Percentiles rank a stretch among this genome's conserved stretches.
phyloP scores from a whole-genome alignment of 805 yeast species.

The Yarrowia sp. region DNA sequence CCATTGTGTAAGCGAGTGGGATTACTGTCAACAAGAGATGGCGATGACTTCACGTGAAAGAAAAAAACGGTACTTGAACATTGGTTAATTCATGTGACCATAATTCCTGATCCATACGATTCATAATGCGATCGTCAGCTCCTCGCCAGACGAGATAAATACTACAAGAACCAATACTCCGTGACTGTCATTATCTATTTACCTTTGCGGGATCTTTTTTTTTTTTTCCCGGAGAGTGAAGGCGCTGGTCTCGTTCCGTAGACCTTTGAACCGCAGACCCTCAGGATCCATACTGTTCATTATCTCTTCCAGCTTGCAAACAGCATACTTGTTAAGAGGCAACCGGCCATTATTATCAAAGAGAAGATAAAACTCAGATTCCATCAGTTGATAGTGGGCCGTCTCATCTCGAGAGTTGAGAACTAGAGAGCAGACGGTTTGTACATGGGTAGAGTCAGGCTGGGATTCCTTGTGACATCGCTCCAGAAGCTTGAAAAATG shows the following conservation, averaged over 20 bases:
- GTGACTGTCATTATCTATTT: neutral
- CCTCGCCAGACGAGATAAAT: too few species aligned
- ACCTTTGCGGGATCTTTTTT: too few species aligned
- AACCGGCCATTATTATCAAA: neutral
- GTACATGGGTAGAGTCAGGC: neutral
- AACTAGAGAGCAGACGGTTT: neutral
- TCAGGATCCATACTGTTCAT: neutral
- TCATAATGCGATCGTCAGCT: too few species aligned
- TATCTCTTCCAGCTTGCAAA: neutral
- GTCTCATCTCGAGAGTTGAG: constrained; percentile 8
- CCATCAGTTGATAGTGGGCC: neutral
- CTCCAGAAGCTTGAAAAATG: neutral
- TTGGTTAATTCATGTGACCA: too few species aligned
- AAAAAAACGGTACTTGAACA: too few species aligned
- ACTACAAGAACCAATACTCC: too few species aligned
- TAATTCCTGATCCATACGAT: too few species aligned
- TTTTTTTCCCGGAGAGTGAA: too few species aligned
- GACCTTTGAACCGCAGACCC: neutral
- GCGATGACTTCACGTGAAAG: too few species aligned
- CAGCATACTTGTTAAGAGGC: neutral
- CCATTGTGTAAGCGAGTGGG: neutral
- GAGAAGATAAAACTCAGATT: neutral
- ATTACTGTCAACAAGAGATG: too few species aligned
- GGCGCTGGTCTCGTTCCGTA: neutral
- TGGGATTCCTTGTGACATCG: neutral